Percentiles rank a stretch among this genome's conserved stretches.
Evolutionary conservation across 1,284 basidiomycete species (phyloP).

Genomic region (Leccinum subrobustum): DNA sequence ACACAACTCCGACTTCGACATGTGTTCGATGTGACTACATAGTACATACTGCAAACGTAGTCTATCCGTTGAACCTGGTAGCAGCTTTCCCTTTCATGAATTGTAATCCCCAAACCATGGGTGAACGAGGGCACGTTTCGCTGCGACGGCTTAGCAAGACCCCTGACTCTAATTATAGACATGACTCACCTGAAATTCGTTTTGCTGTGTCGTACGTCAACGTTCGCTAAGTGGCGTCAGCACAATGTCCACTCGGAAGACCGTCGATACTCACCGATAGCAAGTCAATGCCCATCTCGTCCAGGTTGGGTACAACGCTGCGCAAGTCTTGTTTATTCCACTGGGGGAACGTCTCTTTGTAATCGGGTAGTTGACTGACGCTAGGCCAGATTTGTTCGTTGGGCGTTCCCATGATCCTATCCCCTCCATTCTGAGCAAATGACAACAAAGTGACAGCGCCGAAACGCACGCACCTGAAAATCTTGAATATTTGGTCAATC

Average conservation of each 20-base stretch:
- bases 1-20: slow-evolving; percentile 1
- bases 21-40: not conserved
- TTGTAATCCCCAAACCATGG: slow-evolving; percentile 73
- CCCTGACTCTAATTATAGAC: slow-evolving; percentile 4
- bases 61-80: slow-evolving; percentile 13
- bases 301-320: slow-evolving; percentile 66
- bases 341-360: slow-evolving; percentile 96
- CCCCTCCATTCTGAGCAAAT: slow-evolving; percentile 9
- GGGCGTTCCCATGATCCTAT: slow-evolving; percentile 93
- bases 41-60: slow-evolving; percentile 23
- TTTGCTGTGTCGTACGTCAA: slow-evolving; percentile 93
- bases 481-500: slow-evolving; percentile 99
- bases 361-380: slow-evolving; percentile 87
- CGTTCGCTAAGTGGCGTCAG: slow-evolving; percentile 52
- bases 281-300: slow-evolving; percentile 75
- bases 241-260: not conserved
- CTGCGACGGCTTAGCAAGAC: slow-evolving; percentile 38
- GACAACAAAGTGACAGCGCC: not conserved
- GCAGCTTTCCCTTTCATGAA: slow-evolving; percentile 21
- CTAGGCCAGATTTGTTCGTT: slow-evolving; percentile 93
- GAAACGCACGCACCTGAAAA: slow-evolving; percentile 75
- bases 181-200: slow-evolving; percentile 79
- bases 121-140: slow-evolving; percentile 83
- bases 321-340: slow-evolving; percentile 78
- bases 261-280: slow-evolving; percentile 54